Base-by-base conservation (phyloP, 23 red algal genomes). In the Cyanidioschyzon merolae region DNA sequence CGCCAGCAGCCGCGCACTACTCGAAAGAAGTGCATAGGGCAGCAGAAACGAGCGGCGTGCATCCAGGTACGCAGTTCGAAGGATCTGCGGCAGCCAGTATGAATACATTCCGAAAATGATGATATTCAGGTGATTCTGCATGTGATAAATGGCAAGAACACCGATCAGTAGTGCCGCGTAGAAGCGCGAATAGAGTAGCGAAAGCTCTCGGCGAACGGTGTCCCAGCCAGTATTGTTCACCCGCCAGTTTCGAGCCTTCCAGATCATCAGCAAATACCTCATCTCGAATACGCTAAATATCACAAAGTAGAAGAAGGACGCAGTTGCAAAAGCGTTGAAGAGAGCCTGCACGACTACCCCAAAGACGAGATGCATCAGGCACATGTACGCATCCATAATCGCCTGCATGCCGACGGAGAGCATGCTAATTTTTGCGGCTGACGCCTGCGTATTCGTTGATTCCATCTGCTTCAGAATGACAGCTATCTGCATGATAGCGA, bases 311-410 rank as follows among this genome's bases (percentile, higher is more conserved):
- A 95, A 95, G 76, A 95, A 95, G 16, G 90, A 84, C 36, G 90
- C 90, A 34, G 86, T 95, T 15, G 90, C 90, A 76, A 95, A 95
- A 27, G 90, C 90, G 75, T 95, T 95, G 74, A 95, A 95, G 39
- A 95, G 34, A 12, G 84, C 82, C 50, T 88, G 84, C 3, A 89
- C 84, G 7, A 82, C 82, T 34, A 95, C 87, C 12, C 90, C 90
- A 75, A 95, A 79, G 32, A 85, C 87, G 18, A 95, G 68, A 59
- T 95, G 90, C 16, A 82, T 80, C 15, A 95, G 68, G 75, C 85
- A 95, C 24, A 95, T 39, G 77, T 95, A 95, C 38, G 90, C 87
- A 31, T 95, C 90, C 37, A 82, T 83, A 0, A 95, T 80, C 3
- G 90, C 82, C 75, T 95, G 90, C 75, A 95, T 58, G n/a, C 90